phyloP scores from a whole-genome alignment of 352 stramenopile genomes.

The Globisporangium abappressorium region DNA sequence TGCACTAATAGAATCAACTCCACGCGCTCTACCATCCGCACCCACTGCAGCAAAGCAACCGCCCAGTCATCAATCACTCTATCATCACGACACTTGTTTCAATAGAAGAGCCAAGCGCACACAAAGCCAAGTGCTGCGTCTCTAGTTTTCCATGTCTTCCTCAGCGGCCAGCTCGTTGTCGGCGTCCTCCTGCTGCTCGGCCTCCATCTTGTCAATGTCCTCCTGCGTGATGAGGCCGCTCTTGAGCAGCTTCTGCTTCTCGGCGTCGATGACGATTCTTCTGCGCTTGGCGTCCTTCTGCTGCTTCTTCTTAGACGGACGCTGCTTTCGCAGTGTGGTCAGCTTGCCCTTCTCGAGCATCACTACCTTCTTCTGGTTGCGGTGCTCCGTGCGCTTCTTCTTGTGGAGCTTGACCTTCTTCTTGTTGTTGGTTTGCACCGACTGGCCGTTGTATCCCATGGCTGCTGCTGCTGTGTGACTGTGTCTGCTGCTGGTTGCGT shows the following conservation, averaged over 20 bases:
- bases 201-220: slow-evolving; percentile 80
- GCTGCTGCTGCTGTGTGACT: slow-evolving; percentile 15
- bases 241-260: slow-evolving; percentile 78
- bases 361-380: slow-evolving; percentile 83
- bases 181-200: slow-evolving; percentile 39
- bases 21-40: background rate
- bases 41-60: background rate
- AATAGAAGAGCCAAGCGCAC: background rate
- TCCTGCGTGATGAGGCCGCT: slow-evolving; percentile 78
- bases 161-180: slow-evolving; percentile 27
- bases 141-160: slow-evolving; percentile 55
- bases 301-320: slow-evolving; percentile 84
- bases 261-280: slow-evolving; percentile 60
- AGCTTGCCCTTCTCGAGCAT: slow-evolving; percentile 50
- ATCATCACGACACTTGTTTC: background rate
- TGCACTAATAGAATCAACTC: background rate
- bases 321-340: slow-evolving; percentile 58
- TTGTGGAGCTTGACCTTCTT: slow-evolving; percentile 85
- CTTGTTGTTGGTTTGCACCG: slow-evolving; percentile 80
- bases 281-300: slow-evolving; percentile 82
- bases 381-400: slow-evolving; percentile 76
- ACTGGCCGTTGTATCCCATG: slow-evolving; percentile 56
- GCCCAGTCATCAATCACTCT: background rate
- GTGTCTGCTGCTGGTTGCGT: slow-evolving; percentile 5
- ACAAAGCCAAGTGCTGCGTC: background rate